Percentiles rank a stretch among this genome's conserved stretches.
These are phyloP conservation scores for Avicennia marina DNA, from an alignment of 257 asterid genomes.

Conservation along the genomic window DNA sequence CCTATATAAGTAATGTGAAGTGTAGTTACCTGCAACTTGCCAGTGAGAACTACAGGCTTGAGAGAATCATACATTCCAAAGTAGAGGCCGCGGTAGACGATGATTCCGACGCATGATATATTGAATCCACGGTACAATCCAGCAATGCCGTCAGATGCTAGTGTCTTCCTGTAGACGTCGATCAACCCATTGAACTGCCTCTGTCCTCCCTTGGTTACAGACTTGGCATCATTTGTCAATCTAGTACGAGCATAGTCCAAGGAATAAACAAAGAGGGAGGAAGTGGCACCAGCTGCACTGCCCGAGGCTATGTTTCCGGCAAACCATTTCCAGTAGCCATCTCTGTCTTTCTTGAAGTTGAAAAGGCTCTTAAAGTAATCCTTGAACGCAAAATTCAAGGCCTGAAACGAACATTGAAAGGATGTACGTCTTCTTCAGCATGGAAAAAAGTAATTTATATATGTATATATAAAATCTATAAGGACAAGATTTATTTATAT, in stretches of 20 bases:
- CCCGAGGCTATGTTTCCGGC: conserved; percentile 35
- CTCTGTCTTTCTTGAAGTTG: conserved; percentile 40
- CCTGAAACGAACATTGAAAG: too few species aligned
- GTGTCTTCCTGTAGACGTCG: conserved; percentile 22
- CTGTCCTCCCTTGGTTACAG: conserved; percentile 12
- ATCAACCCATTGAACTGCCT: conserved; percentile 23
- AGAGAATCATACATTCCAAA: conserved; percentile 20
- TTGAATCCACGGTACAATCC: conserved; percentile 21
- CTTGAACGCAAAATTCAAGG: conserved; percentile 41
- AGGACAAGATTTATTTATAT: too few species aligned
- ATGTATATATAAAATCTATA: too few species aligned
- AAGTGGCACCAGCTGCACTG: conserved; percentile 45
- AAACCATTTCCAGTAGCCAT: conserved; percentile 48
- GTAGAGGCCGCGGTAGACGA: conserved; percentile 35
- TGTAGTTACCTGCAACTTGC: conserved; percentile 2
- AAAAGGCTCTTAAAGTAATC: conserved; percentile 40
- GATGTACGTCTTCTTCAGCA: too few species aligned
- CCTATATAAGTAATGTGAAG: too few species aligned
- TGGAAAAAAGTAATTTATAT: too few species aligned
- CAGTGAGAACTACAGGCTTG: conserved; percentile 13
- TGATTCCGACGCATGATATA: conserved; percentile 33
- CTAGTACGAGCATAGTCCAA: conserved; percentile 44
- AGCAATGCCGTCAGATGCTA: conserved; percentile 21
- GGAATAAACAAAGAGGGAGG: conserved; percentile 36
- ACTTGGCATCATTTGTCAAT: conserved; percentile 24